Evolutionary conservation across 192 early-diverging fungal genomes (phyloP).

Genomic region (Podochytrium sp.): DNA sequence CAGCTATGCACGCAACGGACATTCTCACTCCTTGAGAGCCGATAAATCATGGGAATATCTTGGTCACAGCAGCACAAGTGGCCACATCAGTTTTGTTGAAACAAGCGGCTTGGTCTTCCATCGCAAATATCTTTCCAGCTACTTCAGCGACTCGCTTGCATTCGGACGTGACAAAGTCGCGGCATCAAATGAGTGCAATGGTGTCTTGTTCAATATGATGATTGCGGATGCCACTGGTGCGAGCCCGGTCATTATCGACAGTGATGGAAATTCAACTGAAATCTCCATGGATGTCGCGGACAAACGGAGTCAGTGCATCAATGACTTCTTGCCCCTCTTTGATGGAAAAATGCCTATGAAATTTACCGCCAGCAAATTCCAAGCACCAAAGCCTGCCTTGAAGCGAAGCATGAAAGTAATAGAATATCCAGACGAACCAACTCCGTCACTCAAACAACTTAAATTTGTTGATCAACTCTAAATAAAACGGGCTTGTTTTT

Average conservation of each 20-base stretch:
- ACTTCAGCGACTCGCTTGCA: background rate
- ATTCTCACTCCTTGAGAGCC: background rate
- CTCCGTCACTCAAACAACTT: constrained; percentile 5
- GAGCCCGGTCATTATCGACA: constrained; percentile 35
- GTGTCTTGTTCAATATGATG: constrained; percentile 36
- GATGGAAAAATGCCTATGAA: constrained; percentile 25
- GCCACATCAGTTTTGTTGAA: constrained; percentile 3
- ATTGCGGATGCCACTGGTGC: constrained; percentile 29
- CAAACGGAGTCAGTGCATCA: constrained; percentile 13
- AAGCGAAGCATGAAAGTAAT: constrained; percentile 7
- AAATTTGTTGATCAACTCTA: constrained; percentile 15
- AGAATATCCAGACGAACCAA: constrained; percentile 25
- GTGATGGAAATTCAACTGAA: constrained; percentile 5
- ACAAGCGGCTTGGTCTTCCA: constrained; percentile 29
- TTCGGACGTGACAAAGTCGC: background rate
- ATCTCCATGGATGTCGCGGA: background rate
- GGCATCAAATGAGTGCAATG: background rate
- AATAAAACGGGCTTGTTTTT: too few species aligned
- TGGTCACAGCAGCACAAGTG: background rate
- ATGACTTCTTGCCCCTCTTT: constrained; percentile 5
- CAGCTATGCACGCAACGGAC: constrained; percentile 26
- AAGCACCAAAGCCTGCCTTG: constrained; percentile 12
- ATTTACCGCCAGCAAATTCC: constrained; percentile 1
- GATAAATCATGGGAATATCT: background rate
- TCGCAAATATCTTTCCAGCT: constrained; percentile 22